These are phyloP conservation scores for Rhododendron henanense DNA, from an alignment of 148 eudicot species.

Conservation along the genomic window DNA sequence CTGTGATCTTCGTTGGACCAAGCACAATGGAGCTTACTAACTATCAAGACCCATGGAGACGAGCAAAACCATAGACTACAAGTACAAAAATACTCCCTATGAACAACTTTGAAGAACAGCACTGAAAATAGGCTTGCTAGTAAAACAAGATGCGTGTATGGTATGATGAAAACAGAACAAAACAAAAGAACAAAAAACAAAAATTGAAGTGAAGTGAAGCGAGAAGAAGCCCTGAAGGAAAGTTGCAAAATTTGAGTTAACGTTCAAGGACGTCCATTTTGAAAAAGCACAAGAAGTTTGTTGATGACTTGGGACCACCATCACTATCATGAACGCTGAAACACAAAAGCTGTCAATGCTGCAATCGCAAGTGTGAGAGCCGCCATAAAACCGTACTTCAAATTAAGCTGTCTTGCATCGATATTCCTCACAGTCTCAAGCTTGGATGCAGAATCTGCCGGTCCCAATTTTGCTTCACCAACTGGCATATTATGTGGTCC, in stretches of 20 bases:
- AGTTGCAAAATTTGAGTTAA: neutral
- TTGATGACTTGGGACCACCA: neutral
- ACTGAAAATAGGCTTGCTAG: neutral
- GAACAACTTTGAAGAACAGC: neutral
- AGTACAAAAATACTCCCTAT: neutral
- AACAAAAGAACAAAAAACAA: neutral
- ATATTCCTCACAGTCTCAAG: constrained; percentile 54
- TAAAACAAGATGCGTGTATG: neutral
- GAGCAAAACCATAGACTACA: neutral
- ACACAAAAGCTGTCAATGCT: constrained; percentile 27
- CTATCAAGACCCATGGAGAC: neutral
- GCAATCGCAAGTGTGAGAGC: constrained; percentile 36
- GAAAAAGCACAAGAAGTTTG: neutral
- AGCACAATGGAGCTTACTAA: neutral
- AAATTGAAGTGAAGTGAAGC: neutral
- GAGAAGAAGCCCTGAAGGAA: neutral
- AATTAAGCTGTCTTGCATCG: constrained; percentile 58
- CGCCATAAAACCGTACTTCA: constrained; percentile 35
- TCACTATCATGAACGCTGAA: constrained; percentile 26
- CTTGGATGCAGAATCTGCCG: constrained; percentile 21
- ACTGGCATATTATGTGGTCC: constrained; percentile 11
- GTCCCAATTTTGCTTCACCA: constrained; percentile 19
- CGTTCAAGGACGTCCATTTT: neutral
- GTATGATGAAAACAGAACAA: neutral
- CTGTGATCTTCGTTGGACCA: neutral